Evolutionary conservation across 2,329 filamentous ascomycete species (phyloP), one percentile per base, ranked within the genome.

Genomic region (Didymellaceae sp.): DNA sequence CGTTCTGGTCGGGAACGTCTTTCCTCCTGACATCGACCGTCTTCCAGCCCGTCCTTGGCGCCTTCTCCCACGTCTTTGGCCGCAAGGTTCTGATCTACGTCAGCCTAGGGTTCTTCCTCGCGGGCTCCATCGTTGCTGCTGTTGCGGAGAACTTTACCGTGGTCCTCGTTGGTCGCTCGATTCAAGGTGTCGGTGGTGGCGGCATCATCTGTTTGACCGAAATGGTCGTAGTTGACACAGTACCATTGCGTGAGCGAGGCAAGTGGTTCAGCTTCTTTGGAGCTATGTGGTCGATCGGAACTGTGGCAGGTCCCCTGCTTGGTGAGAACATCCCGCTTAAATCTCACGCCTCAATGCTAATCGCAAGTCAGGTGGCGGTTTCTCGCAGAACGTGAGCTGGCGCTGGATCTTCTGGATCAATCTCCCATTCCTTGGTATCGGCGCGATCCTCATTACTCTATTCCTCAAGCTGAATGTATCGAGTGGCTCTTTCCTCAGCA

Each of bases 331-430:
- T n/a, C 7, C 6, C 4, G 26, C 10, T 10, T 4, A n/a, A 22
- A 21, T 4, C 9, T 2, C 2, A 13, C 6, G 11, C 18, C 6
- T 31, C 17, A 13, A 14, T 6, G 26, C 26, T 41, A 10, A 76
- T 13, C 2, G 82, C 16, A 17, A 7, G 2, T 7, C 16, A 45
- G 43, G 43, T 31, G 34, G 43, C 8, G 34, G 43, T 85, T 51
- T 75, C 80, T 3, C 74, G 82, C 47, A 72, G 78, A 38, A 75
- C 77, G 1, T 72, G 70, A 1, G n/a, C 13, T 85, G 84, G 85
- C 71, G 80, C 7, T 88, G 84, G 84, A 80, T 87, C 9, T 86
- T 87, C 63, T 88, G 81, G 78, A 77, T 86, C 58, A 87, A 87
- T 57, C 70, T 86, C 1, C 83, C 84, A 2, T 80, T 86, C 60